Percentiles rank a stretch among this genome's conserved stretches.
Evolutionary conservation across 2,329 filamentous ascomycete species (phyloP).

Genomic region (Ascocoryne sarcoides): DNA sequence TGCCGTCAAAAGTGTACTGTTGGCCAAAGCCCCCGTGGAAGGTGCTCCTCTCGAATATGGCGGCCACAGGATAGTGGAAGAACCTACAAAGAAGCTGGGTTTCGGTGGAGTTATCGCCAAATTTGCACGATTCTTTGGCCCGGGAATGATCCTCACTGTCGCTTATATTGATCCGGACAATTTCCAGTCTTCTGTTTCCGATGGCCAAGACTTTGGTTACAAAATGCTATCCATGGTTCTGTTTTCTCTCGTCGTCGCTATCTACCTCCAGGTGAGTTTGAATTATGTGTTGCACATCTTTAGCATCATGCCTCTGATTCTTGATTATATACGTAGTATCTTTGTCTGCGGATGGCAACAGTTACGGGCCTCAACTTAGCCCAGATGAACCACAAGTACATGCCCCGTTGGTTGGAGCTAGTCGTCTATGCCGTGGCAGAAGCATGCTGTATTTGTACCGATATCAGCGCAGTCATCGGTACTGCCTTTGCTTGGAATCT

Average conservation of each 20-base stretch:
- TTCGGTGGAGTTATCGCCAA: slow-evolving; percentile 1
- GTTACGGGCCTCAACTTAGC: slow-evolving; percentile 7
- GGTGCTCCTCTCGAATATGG: slow-evolving; percentile 4
- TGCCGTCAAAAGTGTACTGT: slow-evolving; percentile 2
- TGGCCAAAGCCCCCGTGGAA: slow-evolving; percentile 1
- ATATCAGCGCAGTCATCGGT: slow-evolving; percentile 3
- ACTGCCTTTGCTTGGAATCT: slow-evolving; percentile 5
- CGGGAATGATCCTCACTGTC: slow-evolving; percentile 1
- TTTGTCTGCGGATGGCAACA: slow-evolving; percentile 1
- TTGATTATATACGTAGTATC: slow-evolving; percentile 1
- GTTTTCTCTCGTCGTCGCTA: not conserved
- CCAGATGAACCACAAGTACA: slow-evolving; percentile 3
- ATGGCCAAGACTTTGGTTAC: slow-evolving; percentile 1
- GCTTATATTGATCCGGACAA: slow-evolving; percentile 4
- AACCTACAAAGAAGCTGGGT: slow-evolving; percentile 2
- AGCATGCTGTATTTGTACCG: slow-evolving; percentile 2
- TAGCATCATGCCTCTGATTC: not conserved
- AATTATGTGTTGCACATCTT: too few relatives aligned
- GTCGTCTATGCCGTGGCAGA: slow-evolving; percentile 3
- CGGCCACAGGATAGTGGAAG: slow-evolving; percentile 3
- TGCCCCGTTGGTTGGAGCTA: slow-evolving; percentile 3
- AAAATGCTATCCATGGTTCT: slow-evolving; percentile 3
- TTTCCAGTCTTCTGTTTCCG: not conserved
- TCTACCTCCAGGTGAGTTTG: slow-evolving; percentile 2
- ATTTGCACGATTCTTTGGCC: slow-evolving; percentile 2